Evolutionary conservation across 768 basidiomycete species (phyloP).

Genomic region (Amanita jacksonii): DNA sequence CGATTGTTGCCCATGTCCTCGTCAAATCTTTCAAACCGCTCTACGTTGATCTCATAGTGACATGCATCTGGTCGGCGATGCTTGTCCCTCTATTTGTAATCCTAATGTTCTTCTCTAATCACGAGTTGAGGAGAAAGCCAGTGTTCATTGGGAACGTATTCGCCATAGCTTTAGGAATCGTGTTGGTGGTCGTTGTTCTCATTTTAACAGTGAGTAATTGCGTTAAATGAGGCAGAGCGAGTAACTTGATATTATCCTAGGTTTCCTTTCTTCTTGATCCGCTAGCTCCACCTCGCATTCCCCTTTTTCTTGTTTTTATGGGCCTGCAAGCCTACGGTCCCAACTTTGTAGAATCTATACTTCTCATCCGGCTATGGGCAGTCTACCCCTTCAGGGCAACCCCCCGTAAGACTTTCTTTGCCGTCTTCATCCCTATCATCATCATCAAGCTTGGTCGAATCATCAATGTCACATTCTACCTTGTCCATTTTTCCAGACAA

Average conservation of each 20-base stretch:
- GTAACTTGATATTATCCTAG: neutral
- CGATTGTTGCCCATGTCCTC: neutral
- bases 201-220: constrained; percentile 10
- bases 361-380: constrained; percentile 15
- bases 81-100: constrained; percentile 13
- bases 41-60: constrained; percentile 2
- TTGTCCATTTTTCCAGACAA: constrained; percentile 4
- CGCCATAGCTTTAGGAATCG: constrained; percentile 14
- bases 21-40: neutral
- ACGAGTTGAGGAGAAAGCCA: constrained; percentile 10
- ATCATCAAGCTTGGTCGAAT: constrained; percentile 15
- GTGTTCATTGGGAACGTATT: constrained; percentile 17
- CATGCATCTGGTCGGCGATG: constrained; percentile 8
- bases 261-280: constrained; percentile 3
- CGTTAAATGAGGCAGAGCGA: constrained; percentile 3
- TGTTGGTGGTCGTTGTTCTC: neutral
- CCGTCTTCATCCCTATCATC: constrained; percentile 13
- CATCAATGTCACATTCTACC: constrained; percentile 11
- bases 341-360: constrained; percentile 17
- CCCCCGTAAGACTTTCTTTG: constrained; percentile 4
- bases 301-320: constrained; percentile 6
- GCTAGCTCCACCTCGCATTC: neutral
- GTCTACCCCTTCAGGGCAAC: constrained; percentile 13
- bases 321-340: constrained; percentile 9
- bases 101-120: constrained; percentile 16